A percentile compares a stretch with the other conserved stretches of the same genome.
Conservation (phyloP, 306 rosid species). For the Acmispon strigosus region DNA sequence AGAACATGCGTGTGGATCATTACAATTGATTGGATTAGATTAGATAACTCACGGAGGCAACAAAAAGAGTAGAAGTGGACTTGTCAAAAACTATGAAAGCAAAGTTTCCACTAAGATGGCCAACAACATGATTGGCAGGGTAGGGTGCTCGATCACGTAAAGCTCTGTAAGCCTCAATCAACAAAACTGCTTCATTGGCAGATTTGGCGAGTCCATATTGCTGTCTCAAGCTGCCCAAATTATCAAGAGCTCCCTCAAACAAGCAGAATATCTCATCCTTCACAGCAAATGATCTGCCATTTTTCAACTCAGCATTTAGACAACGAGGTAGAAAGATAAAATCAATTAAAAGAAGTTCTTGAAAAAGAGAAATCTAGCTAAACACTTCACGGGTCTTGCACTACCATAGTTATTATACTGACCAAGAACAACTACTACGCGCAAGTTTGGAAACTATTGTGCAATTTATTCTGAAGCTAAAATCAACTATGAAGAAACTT, state of each 20-base stretch:
- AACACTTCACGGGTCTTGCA: neutral
- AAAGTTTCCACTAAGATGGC: conserved; percentile 77
- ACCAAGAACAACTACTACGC: too few species aligned
- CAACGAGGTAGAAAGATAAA: neutral
- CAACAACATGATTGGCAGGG: conserved; percentile 88
- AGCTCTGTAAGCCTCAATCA: conserved; percentile 95
- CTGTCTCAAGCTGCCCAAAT: conserved; percentile 85
- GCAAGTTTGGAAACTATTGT: too few species aligned
- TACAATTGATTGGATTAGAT: too few species aligned
- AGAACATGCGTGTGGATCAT: neutral
- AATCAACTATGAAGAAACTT: too few species aligned
- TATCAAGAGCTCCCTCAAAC: conserved; percentile 92
- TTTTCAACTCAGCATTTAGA: conserved; percentile 3
- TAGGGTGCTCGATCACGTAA: conserved; percentile 94
- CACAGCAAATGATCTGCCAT: conserved; percentile 84
- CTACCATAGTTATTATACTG: too few species aligned
- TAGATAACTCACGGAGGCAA: conserved; percentile 67
- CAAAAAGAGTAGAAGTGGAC: conserved; percentile 83
- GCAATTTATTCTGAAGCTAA: too few species aligned
- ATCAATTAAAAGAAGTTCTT: neutral
- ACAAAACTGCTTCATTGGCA: conserved; percentile 70
- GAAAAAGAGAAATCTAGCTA: neutral
- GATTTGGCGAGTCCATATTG: conserved; percentile 86
- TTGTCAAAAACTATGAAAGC: conserved; percentile 90
- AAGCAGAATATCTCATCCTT: conserved; percentile 95